Base-by-base conservation (phyloP, 2,329 filamentous ascomycete genomes). In the Drechslerella stenobrocha region DNA sequence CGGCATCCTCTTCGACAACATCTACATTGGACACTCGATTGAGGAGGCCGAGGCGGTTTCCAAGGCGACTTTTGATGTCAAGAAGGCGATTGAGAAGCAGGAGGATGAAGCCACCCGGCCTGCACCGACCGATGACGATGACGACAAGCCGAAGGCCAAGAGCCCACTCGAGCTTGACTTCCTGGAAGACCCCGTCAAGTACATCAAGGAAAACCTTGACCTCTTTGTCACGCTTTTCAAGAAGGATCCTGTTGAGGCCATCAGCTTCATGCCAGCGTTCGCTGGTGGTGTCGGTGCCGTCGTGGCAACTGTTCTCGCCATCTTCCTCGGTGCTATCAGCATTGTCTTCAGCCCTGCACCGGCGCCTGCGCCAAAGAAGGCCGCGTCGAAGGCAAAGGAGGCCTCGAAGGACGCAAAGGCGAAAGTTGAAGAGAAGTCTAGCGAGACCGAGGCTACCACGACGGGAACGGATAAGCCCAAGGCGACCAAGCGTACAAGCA, bases 1-100 rank as follows among this genome's bases (percentile, higher is more conserved):
- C 78, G 88, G 96, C 76, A 97, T 98, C 74, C 87, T 96, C 75
- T 97, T 98, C 75, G 90, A 97, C 85, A 98, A 98, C 86, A 95
- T 98, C 82, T 98, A 97, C 84, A 90, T 98, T 77, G 93, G 93
- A 71, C 93, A 98, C 85, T 97, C 92, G 18, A 78, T 93, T 73
- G 90, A 90, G 76, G 93, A 98, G 73, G 93, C 93, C 70, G 85
- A 88, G 78, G 88, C 91, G 80, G 82, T 98, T 75, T 88, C 90
- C 74, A 83, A 87, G 71, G 89, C 96, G 83, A 89, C 90, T 57
- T 98, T 91, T 78, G 87, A 89, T 75, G 79, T 90, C 80, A 98
- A 98, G 88, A 82, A 86, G 77, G 81, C 85, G 58, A 80, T 89
- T 52, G 93, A 98, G 82, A 83, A 87, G 81, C 84, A 87, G 47